phyloP scores from a whole-genome alignment of 768 basidiomycete species.

The Lyophyllum decastes region DNA sequence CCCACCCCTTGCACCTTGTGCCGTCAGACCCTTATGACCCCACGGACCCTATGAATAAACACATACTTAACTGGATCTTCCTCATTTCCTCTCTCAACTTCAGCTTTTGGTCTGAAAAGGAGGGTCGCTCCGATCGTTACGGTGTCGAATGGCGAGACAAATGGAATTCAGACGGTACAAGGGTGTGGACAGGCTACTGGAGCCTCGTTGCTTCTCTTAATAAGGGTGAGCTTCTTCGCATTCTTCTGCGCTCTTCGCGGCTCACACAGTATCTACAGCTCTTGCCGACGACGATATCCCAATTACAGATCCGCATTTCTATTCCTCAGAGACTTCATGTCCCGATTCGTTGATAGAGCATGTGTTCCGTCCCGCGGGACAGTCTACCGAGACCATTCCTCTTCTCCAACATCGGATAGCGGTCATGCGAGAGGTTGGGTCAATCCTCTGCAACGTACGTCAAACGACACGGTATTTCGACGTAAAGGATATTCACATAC shows the following conservation, averaged over 20 bases:
- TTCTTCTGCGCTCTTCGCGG: neutral
- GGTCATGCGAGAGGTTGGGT: conserved; percentile 79
- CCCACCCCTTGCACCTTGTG: conserved; percentile 72
- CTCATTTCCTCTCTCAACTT: conserved; percentile 86
- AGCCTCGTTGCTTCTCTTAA: conserved; percentile 83
- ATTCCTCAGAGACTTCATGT: conserved; percentile 67
- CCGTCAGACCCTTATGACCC: conserved; percentile 66
- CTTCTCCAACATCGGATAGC: conserved; percentile 69
- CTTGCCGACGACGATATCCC: conserved; percentile 72
- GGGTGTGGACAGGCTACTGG: conserved; percentile 84
- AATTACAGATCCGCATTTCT: conserved; percentile 79
- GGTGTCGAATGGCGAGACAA: conserved; percentile 77
- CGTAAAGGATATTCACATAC: conserved; percentile 1
- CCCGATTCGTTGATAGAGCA: conserved; percentile 69
- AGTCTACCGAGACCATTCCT: conserved; percentile 66
- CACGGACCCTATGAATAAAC: conserved; percentile 52
- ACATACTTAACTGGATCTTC: conserved; percentile 83
- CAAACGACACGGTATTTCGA: conserved; percentile 2
- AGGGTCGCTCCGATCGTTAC: conserved; percentile 60
- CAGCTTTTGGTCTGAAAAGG: conserved; percentile 83
- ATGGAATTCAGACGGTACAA: conserved; percentile 55
- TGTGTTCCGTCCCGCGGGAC: conserved; percentile 64
- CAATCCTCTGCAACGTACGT: conserved; percentile 67
- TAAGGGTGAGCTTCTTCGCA: conserved; percentile 49
- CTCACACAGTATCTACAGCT: conserved; percentile 42